phyloP scores from a whole-genome alignment of 192 early-diverging fungal species.

The Coemansia sp. region DNA sequence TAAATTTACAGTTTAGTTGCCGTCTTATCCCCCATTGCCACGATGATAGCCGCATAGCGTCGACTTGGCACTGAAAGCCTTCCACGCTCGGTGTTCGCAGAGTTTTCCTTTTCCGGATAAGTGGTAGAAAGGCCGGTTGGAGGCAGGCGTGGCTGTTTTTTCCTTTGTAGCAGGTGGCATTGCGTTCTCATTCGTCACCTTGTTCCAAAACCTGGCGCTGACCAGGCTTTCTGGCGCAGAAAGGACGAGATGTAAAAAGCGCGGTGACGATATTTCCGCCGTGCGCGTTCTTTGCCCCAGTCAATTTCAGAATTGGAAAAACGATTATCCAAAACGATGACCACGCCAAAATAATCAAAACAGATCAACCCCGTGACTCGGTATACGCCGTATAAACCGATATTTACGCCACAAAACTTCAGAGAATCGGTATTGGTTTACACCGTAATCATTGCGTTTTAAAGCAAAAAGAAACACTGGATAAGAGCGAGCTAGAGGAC shows the following conservation, averaged over 20 bases:
- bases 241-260: background rate
- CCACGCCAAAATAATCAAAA: too few relatives aligned
- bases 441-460: background rate
- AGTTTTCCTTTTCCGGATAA: background rate
- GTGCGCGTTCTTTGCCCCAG: background rate
- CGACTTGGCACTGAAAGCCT: background rate
- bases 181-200: background rate
- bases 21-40: too few relatives aligned
- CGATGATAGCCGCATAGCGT: too few relatives aligned
- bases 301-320: background rate
- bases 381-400: too few relatives aligned
- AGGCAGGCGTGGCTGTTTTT: constrained; percentile 7
- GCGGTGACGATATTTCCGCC: background rate
- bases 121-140: background rate
- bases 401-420: background rate
- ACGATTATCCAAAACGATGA: too few relatives aligned
- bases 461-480: background rate
- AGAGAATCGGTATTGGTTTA: background rate
- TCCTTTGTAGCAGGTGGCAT: background rate
- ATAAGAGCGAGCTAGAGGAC: background rate
- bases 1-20: too few relatives aligned
- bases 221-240: background rate
- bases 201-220: background rate
- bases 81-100: background rate
- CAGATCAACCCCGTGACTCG: too few relatives aligned